Evolutionary conservation across 352 stramenopile genomes (phyloP), one percentile per base, ranked within the genome.

Genomic region (Thalassiosira livingstoniorum): DNA sequence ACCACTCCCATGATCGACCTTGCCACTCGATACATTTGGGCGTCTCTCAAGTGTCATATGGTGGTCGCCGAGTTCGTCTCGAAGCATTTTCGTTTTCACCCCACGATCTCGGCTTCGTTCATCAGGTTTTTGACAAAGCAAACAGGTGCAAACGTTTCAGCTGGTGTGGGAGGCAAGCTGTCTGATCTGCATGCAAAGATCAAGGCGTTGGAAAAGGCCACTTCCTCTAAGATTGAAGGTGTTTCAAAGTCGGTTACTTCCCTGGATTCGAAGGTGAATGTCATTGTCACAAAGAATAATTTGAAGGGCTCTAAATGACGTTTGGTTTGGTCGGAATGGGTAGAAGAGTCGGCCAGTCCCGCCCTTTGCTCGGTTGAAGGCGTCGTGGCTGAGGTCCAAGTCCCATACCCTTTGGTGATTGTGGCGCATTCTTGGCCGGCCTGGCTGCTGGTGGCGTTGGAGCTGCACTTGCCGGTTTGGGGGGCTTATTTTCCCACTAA

Each of bases 51-150:
- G 23, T 18, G 32, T 55, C 67, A 66, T 35, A 35, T 2, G 0
- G 54, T 65, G 3, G 58, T 65, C 15, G 35, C 31, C 0, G 67
- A 2, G 21, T 75, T 63, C 37, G 21, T 53, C 1, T n/a, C 39
- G 2, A 35, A 27, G 4, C 15, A 31, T 0, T 55, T 75, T 3
- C 23, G 37, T 0, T 58, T 35, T 37, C 57, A 75, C 39, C 7
- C 15, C 1, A 13, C 53, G 13, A 75, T 75, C 27, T 34, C 25
- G 55, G 31, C 47, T 54, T 2, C 35, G 2, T 75, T 66, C 39
- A 29, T 75, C 18, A 13, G 67, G 0, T 75, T 75, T 55, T 31
- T 75, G 1, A 63, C 67, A 0, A 66, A 66, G 25, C 51, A 75
- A 31, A 75, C 45, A 3, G 67, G 67, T 57, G 2, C 10, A 34